Base-by-base conservation (phyloP, 2,329 filamentous ascomycete species). In the Aureobasidium pullulans region DNA sequence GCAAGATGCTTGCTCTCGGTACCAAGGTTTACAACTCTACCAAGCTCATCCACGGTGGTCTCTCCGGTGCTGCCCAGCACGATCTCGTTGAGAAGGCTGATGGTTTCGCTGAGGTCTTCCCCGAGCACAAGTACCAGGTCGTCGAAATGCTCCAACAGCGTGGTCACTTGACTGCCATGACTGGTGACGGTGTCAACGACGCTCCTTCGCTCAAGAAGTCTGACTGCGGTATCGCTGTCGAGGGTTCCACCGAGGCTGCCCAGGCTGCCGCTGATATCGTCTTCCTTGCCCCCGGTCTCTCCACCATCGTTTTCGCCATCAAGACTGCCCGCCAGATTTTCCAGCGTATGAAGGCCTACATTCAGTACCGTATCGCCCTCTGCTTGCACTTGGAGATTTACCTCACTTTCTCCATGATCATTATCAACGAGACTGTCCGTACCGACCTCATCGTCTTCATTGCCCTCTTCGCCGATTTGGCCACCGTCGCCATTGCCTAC, bases 21-120 rank as follows among this genome's bases (percentile, higher is more conserved):
- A 89, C 87, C 72, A 89, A 89, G 80, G 87, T 90, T 65, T 90
- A 90, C 80, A 88, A 89, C 79, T 89, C 87, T 62, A 84, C 87
- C 71, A 86, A 85, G 76, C 82, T 90, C 65, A 88, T 89, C 67
- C 84, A 88, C 75, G 86, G 86, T 75, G 87, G 87, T 79, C 81
- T 90, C 62, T 81, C 84, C 61, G 87, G 87, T 66, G 84, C 85
- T 64, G 85, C 85, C 62, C 84, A 89, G 76, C 84, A 89, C 76
- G 87, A 90, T 70, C 83, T 90, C 34, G 86, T 89, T 63, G 87
- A 90, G 77, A 84, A 85, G 67, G 85, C 85, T 60, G 85, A 88
- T 68, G 85, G 85, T 74, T 88, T 88, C 73, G 85, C 85, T 64
- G 85, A 88, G 73, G 85, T 88, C 60, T 88, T 87, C 77, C 85